Percentiles rank a stretch among this genome's conserved stretches.
These are phyloP conservation scores for Trichoderma polysporum DNA, from an alignment of 2,329 filamentous ascomycete species.

Conservation along the genomic window DNA sequence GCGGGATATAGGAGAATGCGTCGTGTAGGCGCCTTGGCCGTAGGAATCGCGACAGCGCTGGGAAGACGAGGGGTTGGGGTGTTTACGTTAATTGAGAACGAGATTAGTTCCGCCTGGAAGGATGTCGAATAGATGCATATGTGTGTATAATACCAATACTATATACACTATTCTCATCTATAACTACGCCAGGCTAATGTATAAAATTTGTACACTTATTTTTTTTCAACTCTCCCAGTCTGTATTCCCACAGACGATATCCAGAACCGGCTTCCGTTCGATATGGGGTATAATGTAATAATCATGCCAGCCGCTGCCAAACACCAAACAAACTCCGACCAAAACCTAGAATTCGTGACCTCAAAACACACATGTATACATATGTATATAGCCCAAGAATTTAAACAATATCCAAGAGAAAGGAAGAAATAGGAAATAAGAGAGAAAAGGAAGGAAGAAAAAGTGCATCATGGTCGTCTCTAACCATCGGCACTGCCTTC, in stretches of 20 bases:
- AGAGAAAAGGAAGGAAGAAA: not conserved
- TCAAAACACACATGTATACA: slow-evolving; percentile 12
- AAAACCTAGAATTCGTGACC: not conserved
- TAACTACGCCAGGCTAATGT: not conserved
- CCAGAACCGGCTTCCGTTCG: slow-evolving; percentile 11
- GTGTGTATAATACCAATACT: not conserved
- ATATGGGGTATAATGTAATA: slow-evolving; percentile 22
- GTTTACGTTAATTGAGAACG: slow-evolving; percentile 57
- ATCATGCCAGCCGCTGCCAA: not conserved
- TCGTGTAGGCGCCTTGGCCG: slow-evolving; percentile 62
- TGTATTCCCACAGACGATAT: slow-evolving; percentile 12
- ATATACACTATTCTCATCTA: slow-evolving; percentile 10
- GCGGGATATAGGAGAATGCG: slow-evolving; percentile 65
- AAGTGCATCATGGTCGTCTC: not conserved
- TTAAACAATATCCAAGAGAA: slow-evolving; percentile 20
- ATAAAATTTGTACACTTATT: not conserved
- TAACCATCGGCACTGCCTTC: slow-evolving; percentile 28
- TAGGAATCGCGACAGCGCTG: slow-evolving; percentile 69
- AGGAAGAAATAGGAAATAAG: not conserved
- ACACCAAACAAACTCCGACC: slow-evolving; percentile 12
- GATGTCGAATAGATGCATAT: not conserved
- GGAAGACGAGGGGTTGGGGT: slow-evolving; percentile 61
- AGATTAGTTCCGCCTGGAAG: slow-evolving; percentile 25
- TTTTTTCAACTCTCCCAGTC: not conserved
- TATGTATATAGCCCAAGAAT: not conserved